Percentiles rank a stretch among this genome's conserved stretches.
These are phyloP conservation scores for Posidonia oceanica DNA, from an alignment of 116 monocot species.

Conservation along the genomic window DNA sequence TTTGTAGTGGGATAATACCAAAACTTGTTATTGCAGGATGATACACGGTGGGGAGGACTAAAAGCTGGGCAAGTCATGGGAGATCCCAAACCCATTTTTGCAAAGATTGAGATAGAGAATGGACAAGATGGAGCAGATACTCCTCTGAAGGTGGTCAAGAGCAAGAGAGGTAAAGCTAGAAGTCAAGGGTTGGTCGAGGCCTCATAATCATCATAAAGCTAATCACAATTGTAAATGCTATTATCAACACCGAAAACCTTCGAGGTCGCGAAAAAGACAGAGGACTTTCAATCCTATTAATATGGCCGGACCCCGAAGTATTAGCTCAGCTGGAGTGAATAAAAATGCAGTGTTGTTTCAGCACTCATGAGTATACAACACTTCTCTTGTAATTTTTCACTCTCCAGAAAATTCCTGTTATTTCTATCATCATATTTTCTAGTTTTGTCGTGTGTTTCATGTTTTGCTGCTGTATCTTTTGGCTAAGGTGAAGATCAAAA, in stretches of 20 bases:
- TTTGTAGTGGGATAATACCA: too few relatives aligned
- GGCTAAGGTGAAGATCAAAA: too few relatives aligned
- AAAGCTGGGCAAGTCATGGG: slow-evolving; percentile 70
- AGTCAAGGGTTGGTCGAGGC: not conserved
- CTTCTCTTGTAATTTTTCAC: too few relatives aligned
- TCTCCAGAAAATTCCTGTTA: too few relatives aligned
- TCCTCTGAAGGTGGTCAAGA: slow-evolving; percentile 22
- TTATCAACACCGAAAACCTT: not conserved
- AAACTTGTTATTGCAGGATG: slow-evolving; percentile 27
- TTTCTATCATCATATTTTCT: too few relatives aligned
- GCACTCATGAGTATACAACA: too few relatives aligned
- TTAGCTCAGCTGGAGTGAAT: too few relatives aligned
- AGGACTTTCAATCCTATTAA: not conserved
- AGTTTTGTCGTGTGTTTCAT: too few relatives aligned
- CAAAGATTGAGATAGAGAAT: slow-evolving; percentile 45
- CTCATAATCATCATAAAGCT: not conserved
- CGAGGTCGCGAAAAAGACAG: not conserved
- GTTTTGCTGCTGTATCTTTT: too few relatives aligned
- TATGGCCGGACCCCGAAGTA: too few relatives aligned
- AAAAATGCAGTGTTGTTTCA: too few relatives aligned
- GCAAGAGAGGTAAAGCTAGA: slow-evolving; percentile 19
- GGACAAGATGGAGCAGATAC: slow-evolving; percentile 17
- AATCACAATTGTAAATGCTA: not conserved
- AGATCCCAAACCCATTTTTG: slow-evolving; percentile 73
- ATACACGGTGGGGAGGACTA: slow-evolving; percentile 85